Percentiles rank a stretch among this genome's conserved stretches.
phyloP scores from a whole-genome alignment of 805 yeast genomes.

The Yarrowia divulgata region DNA sequence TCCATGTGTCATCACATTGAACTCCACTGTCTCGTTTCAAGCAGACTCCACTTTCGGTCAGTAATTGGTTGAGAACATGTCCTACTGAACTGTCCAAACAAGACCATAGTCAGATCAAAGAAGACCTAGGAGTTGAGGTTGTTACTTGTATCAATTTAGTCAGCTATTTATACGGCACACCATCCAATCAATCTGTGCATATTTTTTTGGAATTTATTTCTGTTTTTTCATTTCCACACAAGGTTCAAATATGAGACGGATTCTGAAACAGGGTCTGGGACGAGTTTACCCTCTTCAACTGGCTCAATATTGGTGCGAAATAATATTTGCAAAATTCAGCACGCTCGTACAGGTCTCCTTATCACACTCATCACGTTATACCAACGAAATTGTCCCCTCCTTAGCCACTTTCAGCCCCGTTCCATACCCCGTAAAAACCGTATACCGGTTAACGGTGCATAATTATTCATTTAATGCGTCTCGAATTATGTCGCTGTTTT shows the following conservation, averaged over 20 bases:
- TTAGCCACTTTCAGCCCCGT: background rate
- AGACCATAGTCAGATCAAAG: no score
- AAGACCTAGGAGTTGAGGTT: no score
- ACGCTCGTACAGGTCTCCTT: no score
- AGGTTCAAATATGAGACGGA: conserved; percentile 1
- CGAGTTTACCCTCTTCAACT: background rate
- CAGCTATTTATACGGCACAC: no score
- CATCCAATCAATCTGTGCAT: no score
- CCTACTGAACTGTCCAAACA: no score
- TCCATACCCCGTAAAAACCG: background rate
- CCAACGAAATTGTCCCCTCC: background rate
- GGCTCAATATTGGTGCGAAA: background rate
- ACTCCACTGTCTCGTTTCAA: no score
- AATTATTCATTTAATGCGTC: background rate
- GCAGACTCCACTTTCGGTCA: no score
- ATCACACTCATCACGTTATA: no score
- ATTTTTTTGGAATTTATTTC: no score
- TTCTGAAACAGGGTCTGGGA: conserved; percentile 1
- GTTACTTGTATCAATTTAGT: no score
- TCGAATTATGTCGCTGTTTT: conserved; percentile 11
- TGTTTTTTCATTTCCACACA: background rate
- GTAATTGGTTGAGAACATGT: no score
- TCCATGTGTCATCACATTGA: background rate
- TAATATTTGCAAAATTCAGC: background rate
- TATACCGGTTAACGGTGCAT: background rate